Base-by-base conservation (phyloP, 2,329 filamentous ascomycete genomes). In the Chaetomiaceae sp. region DNA sequence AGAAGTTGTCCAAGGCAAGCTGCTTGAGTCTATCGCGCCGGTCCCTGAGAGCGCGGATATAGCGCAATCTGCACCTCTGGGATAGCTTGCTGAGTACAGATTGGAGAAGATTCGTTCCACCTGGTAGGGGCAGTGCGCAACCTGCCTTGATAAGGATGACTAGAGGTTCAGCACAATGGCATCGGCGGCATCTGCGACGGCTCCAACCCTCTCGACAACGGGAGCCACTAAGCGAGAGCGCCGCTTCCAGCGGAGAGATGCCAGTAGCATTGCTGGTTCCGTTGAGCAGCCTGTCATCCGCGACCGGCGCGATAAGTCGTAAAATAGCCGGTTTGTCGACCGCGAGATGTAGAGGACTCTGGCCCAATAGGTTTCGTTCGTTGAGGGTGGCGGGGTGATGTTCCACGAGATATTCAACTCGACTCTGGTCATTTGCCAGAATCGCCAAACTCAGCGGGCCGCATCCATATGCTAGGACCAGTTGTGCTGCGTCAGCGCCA, bases 401-500 rank as follows among this genome's bases (percentile, higher is more conserved):
- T 14, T 36, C 14, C 29, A 52, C 16, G 16, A 52, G 29, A 10
- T 16, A 20, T 7, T 47, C n/a, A 13, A 52, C 36, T 46, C 40
- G 43, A 3, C 11, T n/a, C 8, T 25, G 2, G 34, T 47, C 20
- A 8, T 52, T 21, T 9, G 50, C 42, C 2, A 52, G 16, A 10
- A 52, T 18, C 11, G 50, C 50, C 36, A 47, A 16, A 34, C 42
- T 47, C 16, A 52, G 36, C 11, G 42, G 42, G 14, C 50, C 50
- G 9, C 50, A 52, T 29, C 34, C 43, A 36, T 36, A 52, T 5
- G 29, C 50, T 51, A 38, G n/a, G 30, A 21, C 5, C 4, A 27
- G 34, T 25, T 14, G 27, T 5, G 4, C 18, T 13, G 32, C n/a
- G 21, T 44, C 21, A 44, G 41, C 10, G 7, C 18, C 21, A 20